phyloP scores from a whole-genome alignment of 2,329 filamentous ascomycete species.

The Verticillium alfalfae region DNA sequence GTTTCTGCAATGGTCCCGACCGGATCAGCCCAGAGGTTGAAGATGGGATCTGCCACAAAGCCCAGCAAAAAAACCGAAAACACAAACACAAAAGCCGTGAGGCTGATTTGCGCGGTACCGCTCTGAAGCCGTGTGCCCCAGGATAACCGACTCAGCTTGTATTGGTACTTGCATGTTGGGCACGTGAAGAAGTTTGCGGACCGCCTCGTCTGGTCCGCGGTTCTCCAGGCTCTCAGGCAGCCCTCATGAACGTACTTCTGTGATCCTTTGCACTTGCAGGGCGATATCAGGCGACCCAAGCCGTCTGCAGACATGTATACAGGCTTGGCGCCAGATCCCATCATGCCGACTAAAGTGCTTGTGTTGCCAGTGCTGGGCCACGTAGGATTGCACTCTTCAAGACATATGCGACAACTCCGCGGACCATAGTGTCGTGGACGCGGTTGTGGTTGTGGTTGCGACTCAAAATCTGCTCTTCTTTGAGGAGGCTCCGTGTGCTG shows the following conservation, averaged over 20 bases:
- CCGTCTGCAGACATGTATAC: slow-evolving; percentile 68
- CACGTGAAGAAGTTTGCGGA: slow-evolving; percentile 76
- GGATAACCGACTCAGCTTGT: slow-evolving; percentile 69
- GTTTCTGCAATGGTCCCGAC: slow-evolving; percentile 53
- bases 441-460: background rate
- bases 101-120: slow-evolving; percentile 56
- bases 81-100: slow-evolving; percentile 70
- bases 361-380: slow-evolving; percentile 24
- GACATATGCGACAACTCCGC: slow-evolving; percentile 82
- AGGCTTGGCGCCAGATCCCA: slow-evolving; percentile 21
- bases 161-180: slow-evolving; percentile 80
- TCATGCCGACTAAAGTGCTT: slow-evolving; percentile 6
- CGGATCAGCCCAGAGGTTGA: slow-evolving; percentile 83
- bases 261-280: slow-evolving; percentile 89
- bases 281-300: slow-evolving; percentile 74
- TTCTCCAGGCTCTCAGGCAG: slow-evolving; percentile 79
- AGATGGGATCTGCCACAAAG: slow-evolving; percentile 87
- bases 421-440: slow-evolving; percentile 53
- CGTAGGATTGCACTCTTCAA: slow-evolving; percentile 58
- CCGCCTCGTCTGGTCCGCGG: slow-evolving; percentile 44
- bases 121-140: slow-evolving; percentile 69
- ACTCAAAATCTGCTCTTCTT: background rate
- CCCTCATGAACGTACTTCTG: slow-evolving; percentile 92
- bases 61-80: slow-evolving; percentile 75
- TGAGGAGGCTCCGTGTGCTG: background rate